Conservation (phyloP, 805 yeast genomes). For the Starmerella cellae region DNA sequence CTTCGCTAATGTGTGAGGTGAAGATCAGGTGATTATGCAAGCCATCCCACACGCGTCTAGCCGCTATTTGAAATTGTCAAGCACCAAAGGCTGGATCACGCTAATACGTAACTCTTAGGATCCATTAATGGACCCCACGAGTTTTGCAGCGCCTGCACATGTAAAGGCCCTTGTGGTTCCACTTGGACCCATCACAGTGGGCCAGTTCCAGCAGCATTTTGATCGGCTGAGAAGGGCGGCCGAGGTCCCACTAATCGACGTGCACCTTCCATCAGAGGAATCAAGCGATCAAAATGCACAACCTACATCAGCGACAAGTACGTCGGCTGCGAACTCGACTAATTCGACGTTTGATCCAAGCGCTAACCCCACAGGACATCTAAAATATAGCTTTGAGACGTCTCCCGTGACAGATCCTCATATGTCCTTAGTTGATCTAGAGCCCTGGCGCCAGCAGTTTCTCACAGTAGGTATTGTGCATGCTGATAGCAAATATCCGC, state of each 20-base stretch:
- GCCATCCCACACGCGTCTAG: no score
- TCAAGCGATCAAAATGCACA: constrained; percentile 21
- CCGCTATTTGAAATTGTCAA: no score
- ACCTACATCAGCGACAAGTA: not conserved
- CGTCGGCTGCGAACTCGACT: not conserved
- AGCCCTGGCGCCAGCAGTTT: constrained; percentile 72
- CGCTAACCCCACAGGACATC: constrained; percentile 64
- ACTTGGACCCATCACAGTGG: constrained; percentile 35
- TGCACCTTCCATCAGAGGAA: constrained; percentile 29
- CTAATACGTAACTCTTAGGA: not conserved
- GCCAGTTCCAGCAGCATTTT: constrained; percentile 35
- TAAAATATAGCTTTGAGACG: constrained; percentile 44
- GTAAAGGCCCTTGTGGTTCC: constrained; percentile 61
- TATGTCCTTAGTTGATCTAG: constrained; percentile 68
- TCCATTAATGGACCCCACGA: constrained; percentile 22
- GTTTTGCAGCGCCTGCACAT: constrained; percentile 50
- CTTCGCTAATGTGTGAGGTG: no score
- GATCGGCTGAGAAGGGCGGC: constrained; percentile 35
- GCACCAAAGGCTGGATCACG: no score
- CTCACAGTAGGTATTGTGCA: constrained; percentile 35
- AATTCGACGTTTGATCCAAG: constrained; percentile 55
- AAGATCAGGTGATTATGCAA: no score
- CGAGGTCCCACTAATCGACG: constrained; percentile 63
- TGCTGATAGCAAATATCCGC: constrained; percentile 17
- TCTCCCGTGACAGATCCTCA: constrained; percentile 41